Evolutionary conservation across 1,284 basidiomycete species (phyloP), one percentile per base, ranked within the genome.

Genomic region (Cutaneotrichosporon cavernicola): DNA sequence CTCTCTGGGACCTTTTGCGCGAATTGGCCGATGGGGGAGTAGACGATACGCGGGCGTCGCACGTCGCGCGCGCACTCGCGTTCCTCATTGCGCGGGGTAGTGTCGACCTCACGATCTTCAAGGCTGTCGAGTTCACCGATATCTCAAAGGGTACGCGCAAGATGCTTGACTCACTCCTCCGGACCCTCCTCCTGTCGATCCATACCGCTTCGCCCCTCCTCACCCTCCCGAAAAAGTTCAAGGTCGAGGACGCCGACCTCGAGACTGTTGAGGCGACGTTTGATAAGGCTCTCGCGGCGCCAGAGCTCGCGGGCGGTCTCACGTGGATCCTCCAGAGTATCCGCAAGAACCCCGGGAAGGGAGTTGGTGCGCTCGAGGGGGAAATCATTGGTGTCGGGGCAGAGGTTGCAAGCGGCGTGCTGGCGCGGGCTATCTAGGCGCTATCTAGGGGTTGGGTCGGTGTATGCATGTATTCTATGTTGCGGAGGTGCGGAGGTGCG

Each of bases 1-100:
- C 89, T 70, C 82, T 99, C 8, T 99, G 97, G 97, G 97, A 99
- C 78, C 95, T 98, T 75, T 81, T 99, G 40, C 89, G 96, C 11
- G 91, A 92, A 67, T 82, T 99, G 34, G 94, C 93, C 18, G 92
- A 97, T 79, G 86, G 63, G 13, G 36, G 21, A 2, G 61, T 65
- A 8, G 22, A 56, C 8, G 60, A 64, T 0, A 31, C 58, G 21
- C 62, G 68, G n/a, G 66, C 64, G 8, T 61, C 86, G 71, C 85
- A 83, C 56, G 83, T 91, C 32, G 88, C 90, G 4, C 80, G 83
- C 18, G 88, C 89, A 4, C 91, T 91, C 72, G 90, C 86, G 1
- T 95, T 91, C 89, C 89, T 90, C 85, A 83, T 93, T 38, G 90
- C 88, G 0, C 89, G 90, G 73, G 89, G 88, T 57, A 85, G 85